Percentiles rank a stretch among this genome's conserved stretches.
phyloP scores from a whole-genome alignment of 306 rosid species.

The Nissolia schottii region DNA sequence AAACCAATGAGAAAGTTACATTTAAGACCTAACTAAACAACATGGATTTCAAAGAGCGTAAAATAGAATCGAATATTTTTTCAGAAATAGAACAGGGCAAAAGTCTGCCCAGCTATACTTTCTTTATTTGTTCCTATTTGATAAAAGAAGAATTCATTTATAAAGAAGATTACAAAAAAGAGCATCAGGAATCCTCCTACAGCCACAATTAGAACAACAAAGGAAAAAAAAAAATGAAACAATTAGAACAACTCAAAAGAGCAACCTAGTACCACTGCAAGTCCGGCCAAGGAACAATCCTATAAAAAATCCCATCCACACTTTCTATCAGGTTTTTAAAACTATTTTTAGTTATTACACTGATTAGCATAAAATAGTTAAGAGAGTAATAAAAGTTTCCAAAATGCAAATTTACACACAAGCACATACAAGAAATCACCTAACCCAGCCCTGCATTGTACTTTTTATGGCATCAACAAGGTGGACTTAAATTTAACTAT shows the following conservation, averaged over 20 bases:
- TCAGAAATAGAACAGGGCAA: background rate
- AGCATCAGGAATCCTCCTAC: background rate
- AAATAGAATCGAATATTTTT: background rate
- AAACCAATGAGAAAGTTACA: background rate
- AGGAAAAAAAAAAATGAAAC: background rate
- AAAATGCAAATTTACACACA: background rate
- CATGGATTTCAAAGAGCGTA: background rate
- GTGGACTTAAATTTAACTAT: background rate
- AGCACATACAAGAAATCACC: slow-evolving; percentile 7
- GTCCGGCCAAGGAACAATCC: background rate
- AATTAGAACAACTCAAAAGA: background rate
- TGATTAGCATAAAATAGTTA: background rate
- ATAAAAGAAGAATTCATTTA: background rate
- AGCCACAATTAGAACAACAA: background rate
- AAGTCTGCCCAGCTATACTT: background rate
- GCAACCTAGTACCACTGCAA: background rate
- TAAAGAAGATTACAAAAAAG: background rate
- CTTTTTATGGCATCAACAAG: background rate
- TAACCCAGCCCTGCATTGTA: background rate
- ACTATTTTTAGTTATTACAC: background rate
- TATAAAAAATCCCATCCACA: background rate
- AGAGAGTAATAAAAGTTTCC: background rate
- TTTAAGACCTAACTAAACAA: background rate
- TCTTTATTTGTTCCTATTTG: background rate
- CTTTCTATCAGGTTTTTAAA: background rate